Evolutionary conservation across 441 rosid species (phyloP).

Genomic region (Raphanus hybrid): DNA sequence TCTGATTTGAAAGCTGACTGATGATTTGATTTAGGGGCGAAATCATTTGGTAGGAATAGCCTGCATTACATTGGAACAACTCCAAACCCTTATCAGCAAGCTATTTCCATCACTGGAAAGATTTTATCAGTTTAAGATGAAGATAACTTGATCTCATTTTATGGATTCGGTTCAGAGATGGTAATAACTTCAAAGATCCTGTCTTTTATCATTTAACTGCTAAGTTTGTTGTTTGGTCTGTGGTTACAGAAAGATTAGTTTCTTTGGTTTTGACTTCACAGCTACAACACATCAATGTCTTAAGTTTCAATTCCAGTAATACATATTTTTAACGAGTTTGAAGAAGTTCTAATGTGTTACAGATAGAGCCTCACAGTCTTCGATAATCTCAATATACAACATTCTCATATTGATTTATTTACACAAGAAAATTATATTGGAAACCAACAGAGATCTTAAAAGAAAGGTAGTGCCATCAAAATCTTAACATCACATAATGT

Average conservation of each 20-base stretch:
- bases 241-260: slow-evolving; percentile 6
- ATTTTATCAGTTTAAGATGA: slow-evolving; percentile 71
- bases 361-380: background rate
- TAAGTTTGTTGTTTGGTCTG: slow-evolving; percentile 4
- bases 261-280: slow-evolving; percentile 27
- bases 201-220: background rate
- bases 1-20: slow-evolving; percentile 3
- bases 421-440: too few species aligned
- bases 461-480: slow-evolving; percentile 67
- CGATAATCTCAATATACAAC: too few species aligned
- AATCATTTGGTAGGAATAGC: slow-evolving; percentile 33
- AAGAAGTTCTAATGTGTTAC: slow-evolving; percentile 66
- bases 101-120: slow-evolving; percentile 78
- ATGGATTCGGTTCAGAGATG: too few species aligned
- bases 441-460: too few species aligned
- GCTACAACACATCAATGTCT: slow-evolving; percentile 78
- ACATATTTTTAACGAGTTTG: slow-evolving; percentile 61
- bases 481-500: slow-evolving; percentile 58
- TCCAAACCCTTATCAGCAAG: slow-evolving; percentile 79
- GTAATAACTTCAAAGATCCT: slow-evolving; percentile 35
- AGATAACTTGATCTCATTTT: too few species aligned
- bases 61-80: slow-evolving; percentile 64
- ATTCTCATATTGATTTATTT: too few species aligned
- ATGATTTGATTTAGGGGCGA: slow-evolving; percentile 39
- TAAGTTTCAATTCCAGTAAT: slow-evolving; percentile 64